A percentile compares a stretch with the other conserved stretches of the same genome.
Conservation (phyloP, 176 grass and related monocot genomes). For the Panicum miliaceum region DNA sequence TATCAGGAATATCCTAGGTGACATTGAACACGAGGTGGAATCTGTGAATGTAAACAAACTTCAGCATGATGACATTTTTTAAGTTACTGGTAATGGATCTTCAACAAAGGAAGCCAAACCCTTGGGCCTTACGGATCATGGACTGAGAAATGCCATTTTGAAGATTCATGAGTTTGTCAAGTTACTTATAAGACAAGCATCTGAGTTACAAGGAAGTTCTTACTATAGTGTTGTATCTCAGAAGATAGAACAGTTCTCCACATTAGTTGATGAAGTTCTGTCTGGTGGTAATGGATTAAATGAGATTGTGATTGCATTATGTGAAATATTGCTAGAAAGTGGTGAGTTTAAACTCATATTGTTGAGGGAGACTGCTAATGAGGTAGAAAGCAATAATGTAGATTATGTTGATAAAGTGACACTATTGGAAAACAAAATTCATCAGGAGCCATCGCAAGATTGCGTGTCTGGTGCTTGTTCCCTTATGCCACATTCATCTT, state of each 20-base stretch:
- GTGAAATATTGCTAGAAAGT: constrained; percentile 68
- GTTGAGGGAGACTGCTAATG: constrained; percentile 53
- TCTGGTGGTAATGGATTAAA: constrained; percentile 54
- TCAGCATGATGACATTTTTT: constrained; percentile 30
- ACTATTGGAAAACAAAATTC: constrained; percentile 94
- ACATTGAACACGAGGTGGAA: constrained; percentile 70
- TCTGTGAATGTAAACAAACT: constrained; percentile 38
- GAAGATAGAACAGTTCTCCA: constrained; percentile 76
- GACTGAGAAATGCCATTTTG: constrained; percentile 61
- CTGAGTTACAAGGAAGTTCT: constrained; percentile 50
- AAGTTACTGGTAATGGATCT: constrained; percentile 34
- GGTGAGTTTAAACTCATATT: constrained; percentile 66
- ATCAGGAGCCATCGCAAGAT: constrained; percentile 48
- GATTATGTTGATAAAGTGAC: constrained; percentile 99
- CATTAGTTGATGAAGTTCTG: constrained; percentile 65
- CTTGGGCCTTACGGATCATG: constrained; percentile 43
- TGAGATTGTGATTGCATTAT: constrained; percentile 63
- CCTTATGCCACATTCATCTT: constrained; percentile 53
- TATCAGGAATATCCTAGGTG: constrained; percentile 80
- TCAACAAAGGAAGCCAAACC: constrained; percentile 35
- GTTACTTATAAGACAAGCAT: constrained; percentile 64
- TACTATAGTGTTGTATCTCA: constrained; percentile 53
- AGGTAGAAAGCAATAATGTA: constrained; percentile 75
- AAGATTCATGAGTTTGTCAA: constrained; percentile 86
- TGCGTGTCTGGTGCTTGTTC: constrained; percentile 40